Evolutionary conservation across 2,329 filamentous ascomycete genomes (phyloP).

Genomic region (Dactylonectria macrodidyma): DNA sequence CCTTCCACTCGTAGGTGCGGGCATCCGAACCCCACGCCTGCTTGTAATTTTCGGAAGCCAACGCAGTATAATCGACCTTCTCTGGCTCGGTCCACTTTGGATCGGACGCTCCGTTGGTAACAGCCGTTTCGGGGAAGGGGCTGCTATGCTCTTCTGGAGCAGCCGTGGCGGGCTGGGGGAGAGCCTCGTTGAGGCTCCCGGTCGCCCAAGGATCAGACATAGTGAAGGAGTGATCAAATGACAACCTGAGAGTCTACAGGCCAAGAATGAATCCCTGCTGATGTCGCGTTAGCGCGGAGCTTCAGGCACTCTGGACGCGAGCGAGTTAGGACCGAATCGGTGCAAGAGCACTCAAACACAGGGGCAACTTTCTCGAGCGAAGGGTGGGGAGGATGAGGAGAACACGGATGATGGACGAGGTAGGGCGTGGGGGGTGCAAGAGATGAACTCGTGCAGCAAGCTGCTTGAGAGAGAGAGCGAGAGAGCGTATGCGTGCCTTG

Average conservation of each 20-base stretch:
- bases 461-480: background rate
- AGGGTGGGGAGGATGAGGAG: background rate
- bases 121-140: background rate
- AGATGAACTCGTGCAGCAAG: background rate
- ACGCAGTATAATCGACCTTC: slow-evolving; percentile 64
- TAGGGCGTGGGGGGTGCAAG: background rate
- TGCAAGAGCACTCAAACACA: background rate
- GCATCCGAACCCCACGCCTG: slow-evolving; percentile 68
- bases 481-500: slow-evolving; percentile 23
- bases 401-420: background rate
- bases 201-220: slow-evolving; percentile 37
- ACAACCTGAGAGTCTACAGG: background rate
- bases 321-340: background rate
- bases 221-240: background rate
- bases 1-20: slow-evolving; percentile 85
- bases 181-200: slow-evolving; percentile 10
- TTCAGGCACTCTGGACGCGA: background rate
- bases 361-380: background rate
- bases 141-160: background rate
- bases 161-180: slow-evolving; percentile 12
- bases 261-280: background rate
- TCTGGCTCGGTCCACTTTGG: slow-evolving; percentile 63
- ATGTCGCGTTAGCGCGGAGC: background rate
- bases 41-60: slow-evolving; percentile 30
- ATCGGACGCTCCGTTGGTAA: slow-evolving; percentile 49